These are phyloP conservation scores for Vickermania ingenoplastis DNA, from an alignment of 208 protist species.

Conservation along the genomic window DNA sequence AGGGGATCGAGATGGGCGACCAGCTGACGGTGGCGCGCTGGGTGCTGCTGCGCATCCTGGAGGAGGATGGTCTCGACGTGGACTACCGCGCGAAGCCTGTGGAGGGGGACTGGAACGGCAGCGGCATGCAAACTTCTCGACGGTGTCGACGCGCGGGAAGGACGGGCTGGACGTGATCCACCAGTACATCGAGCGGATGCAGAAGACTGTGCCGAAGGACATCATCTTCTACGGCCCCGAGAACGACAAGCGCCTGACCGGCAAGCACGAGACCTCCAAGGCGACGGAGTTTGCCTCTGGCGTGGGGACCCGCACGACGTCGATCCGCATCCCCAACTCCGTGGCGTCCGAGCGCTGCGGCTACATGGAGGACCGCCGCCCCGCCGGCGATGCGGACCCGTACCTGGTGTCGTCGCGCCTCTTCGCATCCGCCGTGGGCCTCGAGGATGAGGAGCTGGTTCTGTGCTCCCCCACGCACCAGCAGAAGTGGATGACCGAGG, in stretches of 20 bases:
- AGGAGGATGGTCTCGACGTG: slow-evolving; percentile 59
- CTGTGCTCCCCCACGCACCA: slow-evolving; percentile 33
- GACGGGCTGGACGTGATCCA: slow-evolving; percentile 70
- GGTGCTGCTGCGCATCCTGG: slow-evolving; percentile 82
- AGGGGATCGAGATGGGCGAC: slow-evolving; percentile 89
- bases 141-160: slow-evolving; percentile 73
- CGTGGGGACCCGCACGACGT: slow-evolving; percentile 88
- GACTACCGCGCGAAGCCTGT: slow-evolving; percentile 91
- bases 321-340: slow-evolving; percentile 93
- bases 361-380: slow-evolving; percentile 97
- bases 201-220: slow-evolving; percentile 62
- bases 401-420: slow-evolving; percentile 94
- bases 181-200: slow-evolving; percentile 63
- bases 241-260: slow-evolving; percentile 81
- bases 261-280: slow-evolving; percentile 81
- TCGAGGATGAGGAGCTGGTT: no score
- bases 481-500: slow-evolving; percentile 61
- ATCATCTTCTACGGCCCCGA: slow-evolving; percentile 81
- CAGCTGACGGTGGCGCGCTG: slow-evolving; percentile 90
- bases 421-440: slow-evolving; percentile 68
- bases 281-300: slow-evolving; percentile 58
- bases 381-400: slow-evolving; percentile 93
- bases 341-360: slow-evolving; percentile 85
- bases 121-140: slow-evolving; percentile 96
- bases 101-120: slow-evolving; percentile 96